Conservation (phyloP, 2,329 filamentous ascomycete species). For the Ceratocystis eucalypticola region DNA sequence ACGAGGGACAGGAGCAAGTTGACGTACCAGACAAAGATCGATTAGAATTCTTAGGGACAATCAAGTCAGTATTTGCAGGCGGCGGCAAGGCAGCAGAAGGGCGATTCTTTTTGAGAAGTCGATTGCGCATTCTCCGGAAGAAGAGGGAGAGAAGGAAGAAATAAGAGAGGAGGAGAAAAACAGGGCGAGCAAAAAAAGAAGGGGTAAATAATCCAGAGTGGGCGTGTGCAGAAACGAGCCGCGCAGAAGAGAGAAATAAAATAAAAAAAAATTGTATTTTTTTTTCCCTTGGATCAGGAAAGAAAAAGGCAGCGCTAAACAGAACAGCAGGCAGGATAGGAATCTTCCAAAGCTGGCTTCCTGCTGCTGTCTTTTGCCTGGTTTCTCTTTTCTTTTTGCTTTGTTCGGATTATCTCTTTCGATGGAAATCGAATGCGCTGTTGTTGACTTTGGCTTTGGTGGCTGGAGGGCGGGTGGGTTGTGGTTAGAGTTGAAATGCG, state of each 20-base stretch:
- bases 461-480: background rate
- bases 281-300: background rate
- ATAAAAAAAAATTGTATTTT: background rate
- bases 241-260: background rate
- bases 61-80: background rate
- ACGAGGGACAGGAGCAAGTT: background rate
- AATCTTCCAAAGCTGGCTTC: too few species aligned
- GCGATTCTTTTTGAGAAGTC: conserved; percentile 18
- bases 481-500: background rate
- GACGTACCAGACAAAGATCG: conserved; percentile 16
- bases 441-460: background rate
- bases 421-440: too few species aligned
- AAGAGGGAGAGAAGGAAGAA: conserved; percentile 1
- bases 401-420: too few species aligned
- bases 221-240: conserved; percentile 8
- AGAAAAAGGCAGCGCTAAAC: background rate
- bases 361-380: too few species aligned
- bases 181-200: conserved; percentile 5
- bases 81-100: conserved; percentile 11
- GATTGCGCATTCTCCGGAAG: conserved; percentile 16
- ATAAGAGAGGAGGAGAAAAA: conserved; percentile 11
- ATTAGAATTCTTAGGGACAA: conserved; percentile 10
- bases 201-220: conserved; percentile 7
- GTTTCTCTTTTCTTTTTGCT: too few species aligned
- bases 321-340: background rate